Percentiles rank a stretch among this genome's conserved stretches.
Evolutionary conservation across 2,329 filamentous ascomycete species (phyloP).

Genomic region (Byssoonygena ceratinophila): DNA sequence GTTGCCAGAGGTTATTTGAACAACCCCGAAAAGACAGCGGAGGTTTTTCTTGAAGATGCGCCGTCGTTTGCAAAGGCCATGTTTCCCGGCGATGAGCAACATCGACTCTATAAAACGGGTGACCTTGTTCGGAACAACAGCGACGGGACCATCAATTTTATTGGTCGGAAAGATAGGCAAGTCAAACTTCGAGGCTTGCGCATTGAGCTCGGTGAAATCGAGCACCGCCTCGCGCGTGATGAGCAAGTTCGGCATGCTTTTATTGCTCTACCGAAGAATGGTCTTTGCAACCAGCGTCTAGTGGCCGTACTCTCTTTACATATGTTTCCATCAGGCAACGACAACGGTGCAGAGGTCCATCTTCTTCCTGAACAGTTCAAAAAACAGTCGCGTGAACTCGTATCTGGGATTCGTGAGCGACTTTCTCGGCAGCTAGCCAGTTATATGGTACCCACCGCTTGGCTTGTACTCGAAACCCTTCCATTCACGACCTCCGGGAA

Average conservation of each 20-base stretch:
- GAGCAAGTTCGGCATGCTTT: conserved; percentile 26
- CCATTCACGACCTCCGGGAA: no score
- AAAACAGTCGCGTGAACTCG: no score
- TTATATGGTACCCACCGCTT: no score
- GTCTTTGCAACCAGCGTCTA: conserved; percentile 25
- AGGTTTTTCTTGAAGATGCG: conserved; percentile 42
- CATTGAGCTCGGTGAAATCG: conserved; percentile 76
- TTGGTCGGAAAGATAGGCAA: conserved; percentile 40
- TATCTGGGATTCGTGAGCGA: no score
- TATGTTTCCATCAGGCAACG: no score
- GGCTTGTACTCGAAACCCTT: no score
- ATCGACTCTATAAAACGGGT: conserved; percentile 19
- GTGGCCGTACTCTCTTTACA: conserved; percentile 21
- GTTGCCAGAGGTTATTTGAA: conserved; percentile 30
- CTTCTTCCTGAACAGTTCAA: no score
- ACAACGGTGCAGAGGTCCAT: no score
- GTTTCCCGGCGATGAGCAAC: background rate
- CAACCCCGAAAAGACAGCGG: conserved; percentile 22
- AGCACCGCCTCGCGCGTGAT: conserved; percentile 48
- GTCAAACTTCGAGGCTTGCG: conserved; percentile 78
- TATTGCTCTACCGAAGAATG: conserved; percentile 28
- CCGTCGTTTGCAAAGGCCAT: conserved; percentile 19
- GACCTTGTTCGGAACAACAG: conserved; percentile 16
- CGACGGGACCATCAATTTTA: background rate
- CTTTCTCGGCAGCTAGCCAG: no score